These are phyloP conservation scores for Conringia planisiliqua DNA, from an alignment of 345 rosid genomes.

Conservation along the genomic window DNA sequence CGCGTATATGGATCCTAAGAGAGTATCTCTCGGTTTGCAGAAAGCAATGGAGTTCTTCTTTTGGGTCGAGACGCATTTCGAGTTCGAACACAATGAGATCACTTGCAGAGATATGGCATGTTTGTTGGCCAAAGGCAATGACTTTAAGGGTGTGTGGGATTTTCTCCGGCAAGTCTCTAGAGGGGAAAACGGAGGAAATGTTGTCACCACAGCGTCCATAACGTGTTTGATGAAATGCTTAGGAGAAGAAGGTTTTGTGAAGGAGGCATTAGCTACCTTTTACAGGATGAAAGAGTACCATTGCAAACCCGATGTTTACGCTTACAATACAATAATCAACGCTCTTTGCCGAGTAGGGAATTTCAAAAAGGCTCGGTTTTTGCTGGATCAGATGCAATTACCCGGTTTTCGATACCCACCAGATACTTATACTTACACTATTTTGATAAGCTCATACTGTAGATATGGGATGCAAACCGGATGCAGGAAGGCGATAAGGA, in stretches of 20 bases:
- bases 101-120: slow-evolving; percentile 77
- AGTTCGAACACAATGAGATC: slow-evolving; percentile 52
- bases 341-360: slow-evolving; percentile 78
- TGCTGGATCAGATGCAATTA: slow-evolving; percentile 80
- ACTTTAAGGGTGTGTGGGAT: slow-evolving; percentile 55
- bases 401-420: slow-evolving; percentile 80
- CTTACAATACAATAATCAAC: slow-evolving; percentile 64
- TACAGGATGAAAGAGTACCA: slow-evolving; percentile 71
- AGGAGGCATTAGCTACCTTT: slow-evolving; percentile 61
- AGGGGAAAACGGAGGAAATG: slow-evolving; percentile 35
- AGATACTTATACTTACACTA: slow-evolving; percentile 63
- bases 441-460: slow-evolving; percentile 72
- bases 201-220: slow-evolving; percentile 41
- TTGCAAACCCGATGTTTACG: slow-evolving; percentile 75
- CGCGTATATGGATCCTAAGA: slow-evolving; percentile 64
- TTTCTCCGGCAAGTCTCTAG: slow-evolving; percentile 59
- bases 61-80: slow-evolving; percentile 51
- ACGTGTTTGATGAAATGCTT: slow-evolving; percentile 95
- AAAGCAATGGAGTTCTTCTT: slow-evolving; percentile 67
- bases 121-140: slow-evolving; percentile 62
- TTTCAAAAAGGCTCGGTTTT: slow-evolving; percentile 68
- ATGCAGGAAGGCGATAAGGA: slow-evolving; percentile 68
- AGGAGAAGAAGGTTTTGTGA: slow-evolving; percentile 83
- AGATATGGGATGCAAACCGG: slow-evolving; percentile 78
- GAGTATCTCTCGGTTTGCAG: slow-evolving; percentile 47